phyloP scores from a whole-genome alignment of 2,329 filamentous ascomycete genomes.

The Colletotrichum tofieldiae region DNA sequence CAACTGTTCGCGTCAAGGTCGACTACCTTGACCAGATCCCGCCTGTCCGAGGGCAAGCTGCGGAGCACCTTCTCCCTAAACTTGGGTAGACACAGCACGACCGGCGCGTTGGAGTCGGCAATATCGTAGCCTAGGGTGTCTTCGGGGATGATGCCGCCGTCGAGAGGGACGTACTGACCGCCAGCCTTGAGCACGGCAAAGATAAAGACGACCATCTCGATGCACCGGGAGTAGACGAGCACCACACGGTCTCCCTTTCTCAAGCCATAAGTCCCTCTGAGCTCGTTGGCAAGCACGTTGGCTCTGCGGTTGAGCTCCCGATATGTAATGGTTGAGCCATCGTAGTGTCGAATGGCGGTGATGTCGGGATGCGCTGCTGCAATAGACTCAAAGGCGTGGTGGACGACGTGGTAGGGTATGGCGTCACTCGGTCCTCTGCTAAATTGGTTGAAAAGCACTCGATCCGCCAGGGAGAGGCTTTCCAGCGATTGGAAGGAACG shows the following conservation, averaged over 20 bases:
- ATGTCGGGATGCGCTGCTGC: slow-evolving; percentile 55
- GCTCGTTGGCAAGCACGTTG: slow-evolving; percentile 59
- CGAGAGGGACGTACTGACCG: slow-evolving; percentile 73
- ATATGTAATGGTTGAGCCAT: slow-evolving; percentile 60
- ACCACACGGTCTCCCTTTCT: slow-evolving; percentile 64
- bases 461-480: slow-evolving; percentile 38
- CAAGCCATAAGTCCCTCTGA: slow-evolving; percentile 56
- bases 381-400: slow-evolving; percentile 43
- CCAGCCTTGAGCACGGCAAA: slow-evolving; percentile 70
- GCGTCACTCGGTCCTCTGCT: slow-evolving; percentile 33
- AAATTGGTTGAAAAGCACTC: slow-evolving; percentile 43
- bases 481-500: slow-evolving; percentile 42
- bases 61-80: slow-evolving; percentile 39
- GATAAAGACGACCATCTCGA: slow-evolving; percentile 72
- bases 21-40: slow-evolving; percentile 32
- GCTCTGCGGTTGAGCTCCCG: slow-evolving; percentile 59
- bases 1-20: slow-evolving; percentile 38
- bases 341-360: slow-evolving; percentile 56
- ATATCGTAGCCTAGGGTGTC: slow-evolving; percentile 65
- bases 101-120: slow-evolving; percentile 58
- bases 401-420: slow-evolving; percentile 41
- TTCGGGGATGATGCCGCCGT: slow-evolving; percentile 68
- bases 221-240: slow-evolving; percentile 69
- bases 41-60: slow-evolving; percentile 30
- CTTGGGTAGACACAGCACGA: slow-evolving; percentile 62